A percentile compares a stretch with the other conserved stretches of the same genome.
Conservation (phyloP, 352 stramenopile species). For the Pythium biforme region DNA sequence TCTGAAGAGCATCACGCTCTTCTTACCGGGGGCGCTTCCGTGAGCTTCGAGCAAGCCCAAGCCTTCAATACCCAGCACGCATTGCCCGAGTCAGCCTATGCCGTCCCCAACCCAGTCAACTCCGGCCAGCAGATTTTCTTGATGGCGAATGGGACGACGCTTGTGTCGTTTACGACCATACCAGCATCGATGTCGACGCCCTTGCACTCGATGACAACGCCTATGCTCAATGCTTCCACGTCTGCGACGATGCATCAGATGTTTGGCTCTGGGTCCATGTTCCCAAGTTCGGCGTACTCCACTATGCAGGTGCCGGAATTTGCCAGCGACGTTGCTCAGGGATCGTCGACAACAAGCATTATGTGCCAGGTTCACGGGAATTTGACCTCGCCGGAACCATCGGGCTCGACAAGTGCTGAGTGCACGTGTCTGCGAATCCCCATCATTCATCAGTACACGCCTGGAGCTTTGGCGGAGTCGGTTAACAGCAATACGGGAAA, state of each 20-base stretch:
- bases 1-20: not conserved
- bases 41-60: slow-evolving; percentile 16
- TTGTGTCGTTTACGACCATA: slow-evolving; percentile 9
- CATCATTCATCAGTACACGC: slow-evolving; percentile 3
- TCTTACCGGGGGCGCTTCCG: not conserved
- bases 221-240: not conserved
- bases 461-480: not conserved
- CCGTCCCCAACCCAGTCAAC: not conserved
- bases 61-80: slow-evolving; percentile 16
- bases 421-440: slow-evolving; percentile 15
- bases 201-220: not conserved
- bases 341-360: slow-evolving; percentile 2
- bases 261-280: slow-evolving; percentile 10
- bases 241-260: slow-evolving; percentile 9
- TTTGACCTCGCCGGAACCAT: not conserved
- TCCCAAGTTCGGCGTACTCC: slow-evolving; percentile 1
- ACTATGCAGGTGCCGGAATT: not conserved
- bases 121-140: slow-evolving; percentile 11
- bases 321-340: not conserved
- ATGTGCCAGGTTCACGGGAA: slow-evolving; percentile 15
- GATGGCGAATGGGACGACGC: slow-evolving; percentile 9
- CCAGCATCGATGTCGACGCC: not conserved
- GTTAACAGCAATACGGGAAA: not conserved
- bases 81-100: slow-evolving; percentile 17
- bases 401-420: not conserved